Base-by-base conservation (phyloP, 2,329 filamentous ascomycete genomes). In the Dactylonectria macrodidyma region DNA sequence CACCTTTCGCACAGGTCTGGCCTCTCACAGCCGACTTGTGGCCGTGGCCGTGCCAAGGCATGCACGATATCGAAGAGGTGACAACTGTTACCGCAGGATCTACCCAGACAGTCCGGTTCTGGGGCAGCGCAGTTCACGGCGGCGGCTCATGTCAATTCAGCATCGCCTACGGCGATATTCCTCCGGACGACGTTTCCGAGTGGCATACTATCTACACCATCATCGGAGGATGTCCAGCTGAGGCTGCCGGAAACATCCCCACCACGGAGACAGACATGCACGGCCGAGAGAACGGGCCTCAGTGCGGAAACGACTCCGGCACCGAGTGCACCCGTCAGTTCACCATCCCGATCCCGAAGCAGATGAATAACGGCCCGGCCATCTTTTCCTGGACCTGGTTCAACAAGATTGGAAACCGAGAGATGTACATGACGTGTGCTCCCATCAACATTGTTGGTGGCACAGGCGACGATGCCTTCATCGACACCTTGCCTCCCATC, bases 341-440 rank as follows among this genome's bases (percentile, higher is more conserved):
- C 56, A 51, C 63, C 38, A 74, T 77, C 19, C 73, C 75, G 1
- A 74, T 77, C 5, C 75, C 75, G 1, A 75, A 77, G 65, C 60
- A 76, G 2, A 75, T 77, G 71, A 70, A 76, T 66, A 77, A 77
- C 69, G 84, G 81, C 78, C 87, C 90, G 22, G 91, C 90, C 50
- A 78, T 95, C 19, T 88, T 95, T 56, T 89, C 90, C 19, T 95
- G 93, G 93, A 91, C 90, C 16, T 93, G 91, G 91, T 91, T 93
- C 82, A 94, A 94, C 84, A 85, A 90, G 72, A 81, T 92, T 41
- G 93, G 93, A 16, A 95, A 95, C 81, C 87, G 93, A 34, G 93
- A 95, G 79, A 93, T 93, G 88, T 96, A 96, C 86, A 94, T 94
- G 91, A 93, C 93, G 81, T 96, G 93, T 77, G 92, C 93, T 1